These are phyloP conservation scores for Cystobasidiaceae sp. DNA, from an alignment of 1,284 basidiomycete species.

Conservation along the genomic window DNA sequence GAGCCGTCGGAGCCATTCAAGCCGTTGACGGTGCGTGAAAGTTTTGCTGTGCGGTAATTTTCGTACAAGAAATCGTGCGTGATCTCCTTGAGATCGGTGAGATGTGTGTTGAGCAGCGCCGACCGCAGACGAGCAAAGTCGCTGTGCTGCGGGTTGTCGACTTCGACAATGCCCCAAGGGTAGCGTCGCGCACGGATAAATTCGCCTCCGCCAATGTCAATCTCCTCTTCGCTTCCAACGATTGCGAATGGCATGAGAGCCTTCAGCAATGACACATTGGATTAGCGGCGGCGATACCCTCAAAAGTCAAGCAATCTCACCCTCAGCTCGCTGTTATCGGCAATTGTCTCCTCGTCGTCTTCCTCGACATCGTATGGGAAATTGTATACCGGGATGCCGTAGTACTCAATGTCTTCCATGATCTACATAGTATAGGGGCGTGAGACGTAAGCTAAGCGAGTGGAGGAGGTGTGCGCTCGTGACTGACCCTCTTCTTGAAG, in stretches of 20 bases:
- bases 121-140: conserved; percentile 90
- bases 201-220: conserved; percentile 81
- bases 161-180: conserved; percentile 97
- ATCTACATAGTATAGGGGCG: conserved; percentile 55
- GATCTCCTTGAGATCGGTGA: conserved; percentile 61
- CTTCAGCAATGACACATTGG: conserved; percentile 46
- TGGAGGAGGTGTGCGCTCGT: conserved; percentile 1
- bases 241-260: conserved; percentile 92
- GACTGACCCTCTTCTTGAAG: conserved; percentile 89
- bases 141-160: conserved; percentile 97
- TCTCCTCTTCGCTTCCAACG: conserved; percentile 94
- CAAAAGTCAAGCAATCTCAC: conserved; percentile 49
- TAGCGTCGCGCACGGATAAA: conserved; percentile 87
- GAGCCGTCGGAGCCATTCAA: conserved; percentile 7
- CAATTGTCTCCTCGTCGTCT: conserved; percentile 95
- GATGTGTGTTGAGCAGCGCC: conserved; percentile 85
- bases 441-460: background rate
- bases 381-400: conserved; percentile 98
- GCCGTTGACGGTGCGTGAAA: conserved; percentile 79
- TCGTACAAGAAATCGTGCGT: conserved; percentile 78
- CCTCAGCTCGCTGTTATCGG: conserved; percentile 91
- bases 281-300: background rate
- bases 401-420: conserved; percentile 99
- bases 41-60: conserved; percentile 80
- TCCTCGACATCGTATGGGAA: conserved; percentile 99